These are phyloP conservation scores for Kwoniella europaea DNA, from an alignment of 768 basidiomycete genomes.

Conservation along the genomic window DNA sequence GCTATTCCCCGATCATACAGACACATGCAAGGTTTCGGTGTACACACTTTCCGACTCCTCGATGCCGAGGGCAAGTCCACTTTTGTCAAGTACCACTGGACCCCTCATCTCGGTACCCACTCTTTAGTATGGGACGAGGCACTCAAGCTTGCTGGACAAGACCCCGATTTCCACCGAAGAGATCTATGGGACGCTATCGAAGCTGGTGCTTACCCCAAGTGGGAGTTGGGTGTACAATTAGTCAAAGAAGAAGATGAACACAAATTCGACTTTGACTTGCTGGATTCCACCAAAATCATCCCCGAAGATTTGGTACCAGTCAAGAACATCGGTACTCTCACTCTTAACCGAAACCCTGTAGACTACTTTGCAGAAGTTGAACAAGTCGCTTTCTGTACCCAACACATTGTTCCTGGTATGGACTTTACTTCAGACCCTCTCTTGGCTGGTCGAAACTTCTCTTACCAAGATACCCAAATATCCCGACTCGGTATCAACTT, in stretches of 20 bases:
- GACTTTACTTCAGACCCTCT: constrained; percentile 60
- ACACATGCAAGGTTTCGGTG: constrained; percentile 80
- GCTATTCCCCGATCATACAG: constrained; percentile 82
- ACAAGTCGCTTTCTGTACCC: constrained; percentile 86
- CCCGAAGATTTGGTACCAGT: constrained; percentile 81
- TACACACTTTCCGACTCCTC: constrained; percentile 80
- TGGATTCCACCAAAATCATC: constrained; percentile 63
- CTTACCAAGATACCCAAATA: constrained; percentile 72
- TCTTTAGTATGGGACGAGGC: constrained; percentile 89
- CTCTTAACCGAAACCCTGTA: constrained; percentile 60
- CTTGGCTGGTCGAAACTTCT: constrained; percentile 73
- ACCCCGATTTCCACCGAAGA: constrained; percentile 89
- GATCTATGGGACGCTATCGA: constrained; percentile 83
- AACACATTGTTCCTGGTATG: constrained; percentile 63
- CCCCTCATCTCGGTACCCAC: constrained; percentile 82
- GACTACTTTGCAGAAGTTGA: constrained; percentile 82
- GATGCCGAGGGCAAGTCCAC: constrained; percentile 70
- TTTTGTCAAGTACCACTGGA: constrained; percentile 90
- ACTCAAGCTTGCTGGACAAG: constrained; percentile 74
- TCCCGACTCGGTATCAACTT: constrained; percentile 79
- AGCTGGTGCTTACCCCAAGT: constrained; percentile 72
- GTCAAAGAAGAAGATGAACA: constrained; percentile 75
- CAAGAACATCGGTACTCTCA: constrained; percentile 74
- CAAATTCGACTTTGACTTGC: constrained; percentile 71
- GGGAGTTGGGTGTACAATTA: constrained; percentile 76